These are phyloP conservation scores for Farysia itapuensis DNA, from an alignment of 1,284 basidiomycete genomes.

Conservation along the genomic window DNA sequence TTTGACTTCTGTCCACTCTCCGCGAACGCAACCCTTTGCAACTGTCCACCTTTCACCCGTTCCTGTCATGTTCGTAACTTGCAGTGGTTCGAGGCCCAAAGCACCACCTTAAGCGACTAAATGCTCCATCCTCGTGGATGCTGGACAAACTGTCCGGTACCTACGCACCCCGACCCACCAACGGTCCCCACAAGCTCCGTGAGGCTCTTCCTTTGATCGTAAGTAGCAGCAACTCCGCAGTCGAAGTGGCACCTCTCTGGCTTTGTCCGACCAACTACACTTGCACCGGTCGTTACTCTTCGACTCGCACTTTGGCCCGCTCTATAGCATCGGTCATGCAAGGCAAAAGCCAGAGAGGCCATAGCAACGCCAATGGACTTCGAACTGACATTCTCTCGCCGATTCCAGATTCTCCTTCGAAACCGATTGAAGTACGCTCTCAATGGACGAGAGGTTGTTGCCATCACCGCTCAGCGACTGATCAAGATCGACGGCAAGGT, in stretches of 20 bases:
- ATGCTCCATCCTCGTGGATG: constrained; percentile 99
- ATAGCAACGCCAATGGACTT: no score
- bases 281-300: no score
- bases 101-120: constrained; percentile 98
- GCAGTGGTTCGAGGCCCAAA: constrained; percentile 77
- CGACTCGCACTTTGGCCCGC: no score
- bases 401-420: constrained; percentile 78
- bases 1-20: no score
- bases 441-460: constrained; percentile 90
- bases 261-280: no score
- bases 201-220: constrained; percentile 75
- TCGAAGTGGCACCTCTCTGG: no score
- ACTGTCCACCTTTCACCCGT: no score
- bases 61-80: no score
- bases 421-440: constrained; percentile 99
- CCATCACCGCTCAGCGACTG: constrained; percentile 92
- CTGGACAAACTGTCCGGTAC: constrained; percentile 98
- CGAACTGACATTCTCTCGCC: no score
- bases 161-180: constrained; percentile 93
- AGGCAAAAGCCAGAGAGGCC: no score
- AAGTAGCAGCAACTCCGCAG: constrained; percentile 39
- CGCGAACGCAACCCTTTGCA: no score
- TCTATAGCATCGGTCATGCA: no score
- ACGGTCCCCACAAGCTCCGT: constrained; percentile 98
- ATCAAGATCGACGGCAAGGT: constrained; percentile 99